Evolutionary conservation across 495 filamentous ascomycete species (phyloP), one percentile per base, ranked within the genome.

Genomic region (Penicillium psychrofluorescens): DNA sequence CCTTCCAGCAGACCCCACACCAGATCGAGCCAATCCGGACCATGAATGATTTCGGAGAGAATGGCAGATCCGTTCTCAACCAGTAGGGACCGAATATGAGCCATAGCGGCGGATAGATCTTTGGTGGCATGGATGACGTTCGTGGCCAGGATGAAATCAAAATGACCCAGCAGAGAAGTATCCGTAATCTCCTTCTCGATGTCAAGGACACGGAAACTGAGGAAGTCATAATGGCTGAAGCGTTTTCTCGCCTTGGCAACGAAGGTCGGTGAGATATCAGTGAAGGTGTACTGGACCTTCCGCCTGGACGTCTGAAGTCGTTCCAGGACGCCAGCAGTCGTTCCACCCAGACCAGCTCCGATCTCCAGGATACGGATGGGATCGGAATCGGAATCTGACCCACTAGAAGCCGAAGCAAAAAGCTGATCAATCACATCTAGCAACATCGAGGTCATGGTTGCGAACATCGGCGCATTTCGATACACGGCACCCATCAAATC

Each of bases 121-220:
- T 62, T 62, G 0, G 76, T 79, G 0, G 76, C 75, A 34, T 79
- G 76, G 0, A 79, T 55, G 2, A 58, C 63, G 38, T 77, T 76
- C 35, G 60, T 76, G 0, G 71, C 66, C 2, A 79, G 48, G 22
- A 77, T 53, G 13, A 77, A 55, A 45, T 77, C 69, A 28, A 75
- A 67, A 2, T 44, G 61, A 6, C 57, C 53, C 1, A 58, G 36
- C 1, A 76, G 44, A 0, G 71, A 60, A 1, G 55, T 59, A 16
- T 16, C 16, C 0, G 63, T 52, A 0, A 56, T 58, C 9, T 40
- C 45, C 22, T 66, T 68, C 15, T 73, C 74, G 32, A 78, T 76
- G 30, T 78, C 71, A 30, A 67, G 63, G 0, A 58, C 53, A 1
- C 35, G 41, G 34, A 72, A 78, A 11, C 59, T 50, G 61, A 77